Base-by-base conservation (phyloP, 2,329 filamentous ascomycete species). In the Ophiosphaerella narmari region DNA sequence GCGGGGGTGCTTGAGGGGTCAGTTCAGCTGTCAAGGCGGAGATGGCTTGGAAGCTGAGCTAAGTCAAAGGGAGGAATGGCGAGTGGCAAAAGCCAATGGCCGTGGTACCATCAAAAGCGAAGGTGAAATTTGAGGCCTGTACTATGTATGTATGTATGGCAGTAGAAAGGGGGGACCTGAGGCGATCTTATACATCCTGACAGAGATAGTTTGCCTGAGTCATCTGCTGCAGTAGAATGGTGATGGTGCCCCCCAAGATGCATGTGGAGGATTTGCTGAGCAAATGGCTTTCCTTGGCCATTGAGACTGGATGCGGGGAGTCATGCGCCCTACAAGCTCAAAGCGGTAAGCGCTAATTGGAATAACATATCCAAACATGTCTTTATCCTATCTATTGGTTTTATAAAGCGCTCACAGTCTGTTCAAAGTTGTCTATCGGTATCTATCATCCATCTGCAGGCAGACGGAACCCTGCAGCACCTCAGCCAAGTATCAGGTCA, bases 1-100 rank as follows among this genome's bases (percentile, higher is more conserved):
- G 47, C 42, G 49, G 49, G 45, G 43, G 7, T 46, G 48, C 18
- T 39, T 35, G 35, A 36, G 44, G 36, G 50, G 54, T 46, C 50
- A 61, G 41, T 39, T 35, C 43, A 47, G 48, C 42, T 14, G 41
- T 50, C 58, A 55, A 62, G 53, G 65, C 61, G 62, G 63, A 61
- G 60, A 56, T 53, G 43, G 45, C 16, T 18, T 49, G 39, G 37
- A 38, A 50, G 44, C 46, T 39, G 43, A 42, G 51, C 40, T 37
- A 49, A 32, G 16, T 36, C 24, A 18, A 38, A 35, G 37, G 40
- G 26, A 24, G 32, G 41, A 36, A 16, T 36, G 42, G 29, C 44
- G 48, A 52, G 42, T 45, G n/a, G 21, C 37, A 29, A 21, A 24
- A 46, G 36, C 34, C 40, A 23, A 26, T 45, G 32, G 29, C 38